phyloP scores from a whole-genome alignment of 1,284 basidiomycete genomes.

The Rhodotorula sp. region DNA sequence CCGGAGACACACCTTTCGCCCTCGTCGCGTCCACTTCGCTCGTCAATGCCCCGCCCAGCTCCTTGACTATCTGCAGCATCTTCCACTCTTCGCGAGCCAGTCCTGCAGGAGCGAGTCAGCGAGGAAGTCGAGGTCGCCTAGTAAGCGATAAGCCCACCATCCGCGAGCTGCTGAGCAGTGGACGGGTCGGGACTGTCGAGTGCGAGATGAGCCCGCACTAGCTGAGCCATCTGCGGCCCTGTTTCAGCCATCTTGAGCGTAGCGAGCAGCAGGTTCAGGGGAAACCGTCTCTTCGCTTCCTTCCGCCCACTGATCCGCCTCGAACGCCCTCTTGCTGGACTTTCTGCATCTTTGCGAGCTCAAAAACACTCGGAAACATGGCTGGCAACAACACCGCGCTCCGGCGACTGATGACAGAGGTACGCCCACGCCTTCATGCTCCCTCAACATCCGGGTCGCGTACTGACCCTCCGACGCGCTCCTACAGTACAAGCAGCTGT shows the following conservation, averaged over 20 bases:
- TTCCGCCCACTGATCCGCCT: neutral
- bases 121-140: neutral
- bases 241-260: neutral
- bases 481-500: conserved; percentile 45
- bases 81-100: conserved; percentile 4
- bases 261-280: neutral
- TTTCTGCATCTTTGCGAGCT: neutral
- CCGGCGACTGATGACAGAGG: conserved; percentile 44
- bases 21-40: conserved; percentile 75
- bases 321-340: neutral
- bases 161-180: conserved; percentile 23
- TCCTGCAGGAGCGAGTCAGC: conserved; percentile 7
- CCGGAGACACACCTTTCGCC: conserved; percentile 64
- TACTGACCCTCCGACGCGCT: neutral
- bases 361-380: neutral
- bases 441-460: neutral
- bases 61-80: conserved; percentile 78
- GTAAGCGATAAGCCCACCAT: conserved; percentile 1
- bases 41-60: conserved; percentile 79
- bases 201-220: conserved; percentile 19
- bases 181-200: conserved; percentile 8
- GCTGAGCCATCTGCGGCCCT: neutral
- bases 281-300: neutral
- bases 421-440: conserved; percentile 14
- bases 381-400: conserved; percentile 35